Evolutionary conservation across 495 filamentous ascomycete species (phyloP).

Genomic region (Collariella sp.): DNA sequence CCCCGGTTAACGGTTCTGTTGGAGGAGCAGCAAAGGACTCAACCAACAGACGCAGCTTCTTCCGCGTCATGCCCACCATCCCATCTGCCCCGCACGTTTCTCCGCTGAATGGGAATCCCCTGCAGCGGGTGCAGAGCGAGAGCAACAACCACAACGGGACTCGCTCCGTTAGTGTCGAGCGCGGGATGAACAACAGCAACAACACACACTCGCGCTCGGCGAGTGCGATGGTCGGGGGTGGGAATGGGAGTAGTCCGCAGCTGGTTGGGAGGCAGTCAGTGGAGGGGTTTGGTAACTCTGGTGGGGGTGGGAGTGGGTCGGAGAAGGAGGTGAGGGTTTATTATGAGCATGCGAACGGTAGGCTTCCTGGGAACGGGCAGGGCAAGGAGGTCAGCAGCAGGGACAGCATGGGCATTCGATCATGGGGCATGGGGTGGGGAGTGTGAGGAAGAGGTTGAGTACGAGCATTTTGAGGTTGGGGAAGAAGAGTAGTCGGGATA

Average conservation of each 20-base stretch:
- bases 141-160: no score
- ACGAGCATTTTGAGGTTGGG: constrained; percentile 57
- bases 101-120: no score
- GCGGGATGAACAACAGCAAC: no score
- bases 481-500: constrained; percentile 50
- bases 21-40: constrained; percentile 26
- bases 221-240: no score
- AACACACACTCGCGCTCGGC: no score
- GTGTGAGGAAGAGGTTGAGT: constrained; percentile 63
- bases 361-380: background rate
- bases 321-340: constrained; percentile 3
- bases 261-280: background rate
- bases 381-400: background rate
- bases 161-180: no score
- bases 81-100: no score
- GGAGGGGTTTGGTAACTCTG: background rate
- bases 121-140: background rate
- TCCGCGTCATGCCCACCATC: constrained; percentile 16
- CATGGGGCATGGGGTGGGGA: constrained; percentile 18
- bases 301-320: background rate
- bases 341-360: background rate
- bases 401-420: background rate
- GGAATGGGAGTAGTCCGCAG: background rate
- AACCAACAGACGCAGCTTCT: constrained; percentile 26
- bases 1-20: no score